Evolutionary conservation across 2,329 filamentous ascomycete species (phyloP).

Genomic region (Cladosporium colombiae): DNA sequence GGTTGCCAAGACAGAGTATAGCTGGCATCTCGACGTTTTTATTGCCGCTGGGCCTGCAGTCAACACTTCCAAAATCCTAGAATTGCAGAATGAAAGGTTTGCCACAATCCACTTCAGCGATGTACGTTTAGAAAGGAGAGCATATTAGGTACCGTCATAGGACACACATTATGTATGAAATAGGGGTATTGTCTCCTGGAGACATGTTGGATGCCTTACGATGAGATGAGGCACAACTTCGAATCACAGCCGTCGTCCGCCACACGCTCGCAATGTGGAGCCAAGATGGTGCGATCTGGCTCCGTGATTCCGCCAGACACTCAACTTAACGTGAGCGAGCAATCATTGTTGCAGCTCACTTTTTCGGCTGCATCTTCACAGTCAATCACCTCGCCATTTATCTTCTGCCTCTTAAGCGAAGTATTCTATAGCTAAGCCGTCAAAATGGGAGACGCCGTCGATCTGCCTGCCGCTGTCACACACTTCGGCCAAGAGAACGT

Average conservation of each 20-base stretch:
- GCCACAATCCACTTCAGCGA: too few relatives aligned
- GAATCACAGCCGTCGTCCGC: background rate
- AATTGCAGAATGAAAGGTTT: background rate
- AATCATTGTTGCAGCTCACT: slow-evolving; percentile 2
- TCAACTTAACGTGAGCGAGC: background rate
- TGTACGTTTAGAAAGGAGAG: too few relatives aligned
- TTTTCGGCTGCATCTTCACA: background rate
- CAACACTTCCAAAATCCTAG: background rate
- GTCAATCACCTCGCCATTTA: background rate
- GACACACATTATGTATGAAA: too few relatives aligned
- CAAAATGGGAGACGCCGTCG: slow-evolving; percentile 11
- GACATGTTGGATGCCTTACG: background rate
- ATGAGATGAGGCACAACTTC: background rate
- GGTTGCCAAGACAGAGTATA: background rate
- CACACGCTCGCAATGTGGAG: slow-evolving; percentile 16
- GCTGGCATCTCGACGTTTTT: background rate
- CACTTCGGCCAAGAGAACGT: slow-evolving; percentile 11
- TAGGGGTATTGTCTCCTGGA: background rate
- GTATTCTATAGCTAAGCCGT: background rate
- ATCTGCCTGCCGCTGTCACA: slow-evolving; percentile 10
- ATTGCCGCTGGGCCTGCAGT: background rate
- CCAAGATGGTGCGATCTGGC: slow-evolving; percentile 13
- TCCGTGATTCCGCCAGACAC: slow-evolving; percentile 1
- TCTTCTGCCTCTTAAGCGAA: background rate
- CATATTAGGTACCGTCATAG: too few relatives aligned